Percentiles rank a stretch among this genome's conserved stretches.
Evolutionary conservation across 768 basidiomycete species (phyloP).

Genomic region (Sarcomyxa edulis): DNA sequence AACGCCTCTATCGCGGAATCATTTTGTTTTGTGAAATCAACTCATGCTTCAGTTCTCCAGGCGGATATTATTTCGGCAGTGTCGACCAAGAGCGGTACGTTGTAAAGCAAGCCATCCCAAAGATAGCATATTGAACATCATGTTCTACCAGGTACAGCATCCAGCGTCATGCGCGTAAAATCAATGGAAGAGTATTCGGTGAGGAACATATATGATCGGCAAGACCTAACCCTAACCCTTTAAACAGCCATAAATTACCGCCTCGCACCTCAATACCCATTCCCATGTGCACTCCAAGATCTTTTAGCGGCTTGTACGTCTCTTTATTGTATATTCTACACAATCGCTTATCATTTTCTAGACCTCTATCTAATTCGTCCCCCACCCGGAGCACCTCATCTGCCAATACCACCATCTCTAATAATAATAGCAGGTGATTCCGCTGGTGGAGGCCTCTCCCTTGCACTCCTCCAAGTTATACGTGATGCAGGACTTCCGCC

Average conservation of each 20-base stretch:
- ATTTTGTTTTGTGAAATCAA: not conserved
- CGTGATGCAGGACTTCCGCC: conserved; percentile 78
- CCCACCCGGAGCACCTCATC: conserved; percentile 72
- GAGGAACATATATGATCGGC: conserved; percentile 12
- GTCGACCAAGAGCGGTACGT: conserved; percentile 67
- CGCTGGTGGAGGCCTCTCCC: conserved; percentile 83
- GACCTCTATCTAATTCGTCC: conserved; percentile 90
- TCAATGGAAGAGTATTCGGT: conserved; percentile 87
- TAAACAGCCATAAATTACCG: conserved; percentile 68
- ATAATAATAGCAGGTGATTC: conserved; percentile 90
- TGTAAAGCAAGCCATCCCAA: not conserved
- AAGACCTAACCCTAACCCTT: conserved; percentile 10
- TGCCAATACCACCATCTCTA: conserved; percentile 72
- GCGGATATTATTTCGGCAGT: conserved; percentile 83
- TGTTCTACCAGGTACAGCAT: conserved; percentile 52
- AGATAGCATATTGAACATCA: not conserved
- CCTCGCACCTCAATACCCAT: conserved; percentile 95
- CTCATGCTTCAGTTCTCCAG: conserved; percentile 24
- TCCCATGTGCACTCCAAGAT: conserved; percentile 91
- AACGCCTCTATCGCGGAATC: not conserved
- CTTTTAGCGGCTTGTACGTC: conserved; percentile 79
- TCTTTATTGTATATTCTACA: conserved; percentile 1
- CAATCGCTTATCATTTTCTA: conserved; percentile 18
- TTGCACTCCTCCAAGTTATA: conserved; percentile 82
- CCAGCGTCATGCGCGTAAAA: conserved; percentile 86